Evolutionary conservation across 1,139 yeast genomes (phyloP).

Genomic region (Kodamaea sp.): DNA sequence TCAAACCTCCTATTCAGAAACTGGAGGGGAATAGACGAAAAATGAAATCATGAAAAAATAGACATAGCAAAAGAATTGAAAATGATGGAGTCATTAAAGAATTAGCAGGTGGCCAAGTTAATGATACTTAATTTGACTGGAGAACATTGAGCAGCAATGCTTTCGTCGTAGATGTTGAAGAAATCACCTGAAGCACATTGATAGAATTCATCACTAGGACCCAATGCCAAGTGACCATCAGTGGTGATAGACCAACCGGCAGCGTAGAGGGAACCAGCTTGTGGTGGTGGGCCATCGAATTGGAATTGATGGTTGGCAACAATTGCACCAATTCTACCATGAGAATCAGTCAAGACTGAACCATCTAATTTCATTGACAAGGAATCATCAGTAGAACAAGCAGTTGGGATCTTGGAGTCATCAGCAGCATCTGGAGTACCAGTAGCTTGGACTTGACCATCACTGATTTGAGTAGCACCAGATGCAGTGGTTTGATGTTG

Average conservation of each 20-base stretch:
- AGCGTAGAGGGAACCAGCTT: constrained; percentile 84
- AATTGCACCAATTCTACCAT: constrained; percentile 76
- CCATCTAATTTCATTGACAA: constrained; percentile 53
- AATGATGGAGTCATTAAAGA: neutral
- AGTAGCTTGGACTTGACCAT: constrained; percentile 28
- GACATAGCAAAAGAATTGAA: neutral
- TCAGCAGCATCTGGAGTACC: constrained; percentile 15
- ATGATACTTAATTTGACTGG: constrained; percentile 62
- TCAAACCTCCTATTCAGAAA: no score
- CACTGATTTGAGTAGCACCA: constrained; percentile 42
- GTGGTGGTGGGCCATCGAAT: constrained; percentile 89
- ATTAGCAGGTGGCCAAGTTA: constrained; percentile 59
- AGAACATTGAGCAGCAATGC: constrained; percentile 62
- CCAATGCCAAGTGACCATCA: constrained; percentile 69
- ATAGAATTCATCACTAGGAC: constrained; percentile 62
- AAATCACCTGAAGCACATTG: constrained; percentile 77
- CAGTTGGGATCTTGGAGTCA: constrained; percentile 15
- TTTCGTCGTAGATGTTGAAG: constrained; percentile 77
- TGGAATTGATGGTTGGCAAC: constrained; percentile 87
- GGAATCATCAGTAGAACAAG: constrained; percentile 52
- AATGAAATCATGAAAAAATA: constrained; percentile 1
- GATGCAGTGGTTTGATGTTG: constrained; percentile 32
- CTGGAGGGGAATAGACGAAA: no score
- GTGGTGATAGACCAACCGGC: constrained; percentile 73
- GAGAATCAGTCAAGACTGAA: constrained; percentile 54